Base-by-base conservation (phyloP, 164 flowering plant species). In the Saururus chinensis region DNA sequence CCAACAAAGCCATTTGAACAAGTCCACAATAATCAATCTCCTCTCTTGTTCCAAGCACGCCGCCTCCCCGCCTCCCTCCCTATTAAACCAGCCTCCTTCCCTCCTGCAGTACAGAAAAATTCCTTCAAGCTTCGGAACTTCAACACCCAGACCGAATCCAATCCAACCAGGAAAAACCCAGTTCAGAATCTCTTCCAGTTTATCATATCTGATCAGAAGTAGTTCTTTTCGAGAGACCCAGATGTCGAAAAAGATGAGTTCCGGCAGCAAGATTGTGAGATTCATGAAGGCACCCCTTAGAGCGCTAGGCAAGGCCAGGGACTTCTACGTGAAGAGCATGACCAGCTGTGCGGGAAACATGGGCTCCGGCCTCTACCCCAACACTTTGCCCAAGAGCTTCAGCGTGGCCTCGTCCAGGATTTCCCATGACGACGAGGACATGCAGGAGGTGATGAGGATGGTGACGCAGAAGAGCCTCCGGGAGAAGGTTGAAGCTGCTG, bases 361-460 rank as follows among this genome's bases (percentile, higher is more conserved):
- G 19, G 45, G 60, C 16, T 14, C 67, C 51, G 72, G 72, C 0
- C 64, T 25, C 49, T 61, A 22, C 71, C 75, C 0, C 73, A 63
- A 64, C 37, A 58, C 54, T 25, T n/a, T 78, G 42, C 86, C 92
- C 1, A 60, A 37, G 65, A 84, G 82, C 70, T 80, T 66, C 73
- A 77, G 82, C 55, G 70, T 40, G 11, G 61, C 11, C 59, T 75
- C 79, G 0, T 67, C 78, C 6, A 54, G 35, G 20, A 53, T 45
- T 2, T 45, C 72, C 40, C 23, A 37, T 59, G 62, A 21, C 16
- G 79, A 75, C 20, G 81, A 83, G 1, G 87, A 85, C 24, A 52
- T 71, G n/a, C 54, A 73, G 40, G 85, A 84, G 65, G 77, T 84
- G 4, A 41, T 78, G 0, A 64, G 78, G 53, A 76, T 68, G 51